phyloP scores from a whole-genome alignment of 2,329 filamentous ascomycete species.

The Nigrospora osmanthi region DNA sequence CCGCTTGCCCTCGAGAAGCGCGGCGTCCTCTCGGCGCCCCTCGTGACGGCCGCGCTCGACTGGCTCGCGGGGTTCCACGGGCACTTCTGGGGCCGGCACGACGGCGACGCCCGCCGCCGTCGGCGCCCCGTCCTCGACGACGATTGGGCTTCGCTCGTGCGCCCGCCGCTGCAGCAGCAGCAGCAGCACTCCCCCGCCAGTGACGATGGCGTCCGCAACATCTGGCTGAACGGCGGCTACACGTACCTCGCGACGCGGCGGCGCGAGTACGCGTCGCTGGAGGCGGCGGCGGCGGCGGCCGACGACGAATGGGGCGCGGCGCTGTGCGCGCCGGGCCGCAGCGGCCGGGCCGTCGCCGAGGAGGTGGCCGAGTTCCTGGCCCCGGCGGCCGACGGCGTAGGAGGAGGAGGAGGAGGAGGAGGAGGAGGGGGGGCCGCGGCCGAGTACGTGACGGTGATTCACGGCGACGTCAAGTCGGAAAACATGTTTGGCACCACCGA shows the following conservation, averaged over 20 bases:
- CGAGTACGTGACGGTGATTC: constrained; percentile 47
- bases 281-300: constrained; percentile 31
- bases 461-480: constrained; percentile 64
- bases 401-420: constrained; percentile 14
- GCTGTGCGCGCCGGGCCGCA: constrained; percentile 29
- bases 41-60: constrained; percentile 46
- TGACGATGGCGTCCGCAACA: constrained; percentile 17
- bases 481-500: constrained; percentile 55
- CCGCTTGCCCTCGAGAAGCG: constrained; percentile 50
- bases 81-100: constrained; percentile 35
- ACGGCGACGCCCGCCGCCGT: too few relatives aligned
- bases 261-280: constrained; percentile 44
- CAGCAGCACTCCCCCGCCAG: too few relatives aligned
- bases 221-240: constrained; percentile 61
- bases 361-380: constrained; percentile 42
- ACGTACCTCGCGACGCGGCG: constrained; percentile 59
- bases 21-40: constrained; percentile 31
- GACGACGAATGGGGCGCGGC: constrained; percentile 43
- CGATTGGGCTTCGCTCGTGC: constrained; percentile 22
- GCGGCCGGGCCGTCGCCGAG: constrained; percentile 36
- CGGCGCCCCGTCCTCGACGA: too few relatives aligned
- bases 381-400: constrained; percentile 24
- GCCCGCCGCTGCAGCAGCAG: constrained; percentile 43
- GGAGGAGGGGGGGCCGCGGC: constrained; percentile 3
- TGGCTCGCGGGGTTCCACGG: constrained; percentile 58